A percentile compares a stretch with the other conserved stretches of the same genome.
Conservation (phyloP, 495 filamentous ascomycete species). For the Tricharina praecox region DNA sequence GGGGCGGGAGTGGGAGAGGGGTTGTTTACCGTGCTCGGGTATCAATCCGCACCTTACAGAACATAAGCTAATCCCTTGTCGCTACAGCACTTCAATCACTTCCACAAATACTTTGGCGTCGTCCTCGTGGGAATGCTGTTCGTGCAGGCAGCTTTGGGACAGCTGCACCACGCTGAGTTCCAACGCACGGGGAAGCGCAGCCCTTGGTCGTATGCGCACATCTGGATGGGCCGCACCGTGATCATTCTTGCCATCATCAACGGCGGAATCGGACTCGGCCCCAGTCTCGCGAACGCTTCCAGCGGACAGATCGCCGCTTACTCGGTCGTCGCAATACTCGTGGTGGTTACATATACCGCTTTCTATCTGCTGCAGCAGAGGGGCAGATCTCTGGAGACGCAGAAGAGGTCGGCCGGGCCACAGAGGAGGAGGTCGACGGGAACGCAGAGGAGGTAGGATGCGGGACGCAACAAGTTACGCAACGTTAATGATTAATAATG, state of each 20-base stretch:
- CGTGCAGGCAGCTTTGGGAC: conserved; percentile 48
- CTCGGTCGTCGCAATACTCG: background rate
- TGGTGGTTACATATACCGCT: background rate
- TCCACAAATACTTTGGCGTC: conserved; percentile 36
- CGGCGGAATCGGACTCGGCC: conserved; percentile 46
- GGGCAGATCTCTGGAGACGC: too few species aligned
- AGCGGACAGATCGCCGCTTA: conserved; percentile 40
- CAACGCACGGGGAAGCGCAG: conserved; percentile 34
- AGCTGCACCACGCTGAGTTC: conserved; percentile 46
- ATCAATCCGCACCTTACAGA: background rate
- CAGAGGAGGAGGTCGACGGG: too few species aligned
- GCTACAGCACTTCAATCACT: conserved; percentile 13
- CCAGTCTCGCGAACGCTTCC: conserved; percentile 29
- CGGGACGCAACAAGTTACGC: too few species aligned
- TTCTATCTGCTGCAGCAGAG: background rate
- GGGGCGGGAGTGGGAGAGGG: too few species aligned
- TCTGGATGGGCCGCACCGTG: conserved; percentile 50
- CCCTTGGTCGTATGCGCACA: conserved; percentile 42
- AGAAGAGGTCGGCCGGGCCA: too few species aligned
- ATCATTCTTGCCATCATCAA: conserved; percentile 53
- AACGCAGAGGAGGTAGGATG: too few species aligned
- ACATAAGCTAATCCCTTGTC: conserved; percentile 23
- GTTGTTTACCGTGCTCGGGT: too few species aligned
- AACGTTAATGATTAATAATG: too few species aligned
- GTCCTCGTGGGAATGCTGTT: conserved; percentile 40